phyloP scores from a whole-genome alignment of 805 yeast species.

The Vanderwaltozyma verrucispora region DNA sequence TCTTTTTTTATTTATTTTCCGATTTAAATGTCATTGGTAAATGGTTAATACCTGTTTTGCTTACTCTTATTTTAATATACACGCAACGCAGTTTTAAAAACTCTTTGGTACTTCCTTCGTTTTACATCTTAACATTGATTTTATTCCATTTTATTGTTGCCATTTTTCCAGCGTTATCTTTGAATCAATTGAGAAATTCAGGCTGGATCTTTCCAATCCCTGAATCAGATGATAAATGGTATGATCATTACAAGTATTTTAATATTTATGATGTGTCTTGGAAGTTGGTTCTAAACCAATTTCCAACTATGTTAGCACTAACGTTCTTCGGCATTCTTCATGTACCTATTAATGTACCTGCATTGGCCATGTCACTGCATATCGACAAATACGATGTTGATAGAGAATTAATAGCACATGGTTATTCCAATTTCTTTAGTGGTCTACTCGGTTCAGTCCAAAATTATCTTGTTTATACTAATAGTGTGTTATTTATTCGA shows the following conservation, averaged over 20 bases:
- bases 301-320: constrained; percentile 91
- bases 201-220: constrained; percentile 74
- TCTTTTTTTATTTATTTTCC: constrained; percentile 38
- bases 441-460: constrained; percentile 85
- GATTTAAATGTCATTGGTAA: constrained; percentile 35
- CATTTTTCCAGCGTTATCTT: constrained; percentile 52
- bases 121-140: constrained; percentile 60
- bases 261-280: constrained; percentile 66
- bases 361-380: constrained; percentile 81
- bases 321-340: constrained; percentile 94
- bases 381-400: constrained; percentile 82
- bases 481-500: constrained; percentile 79
- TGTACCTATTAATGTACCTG: constrained; percentile 97
- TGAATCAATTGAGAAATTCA: constrained; percentile 48
- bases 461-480: constrained; percentile 90
- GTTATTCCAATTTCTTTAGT: constrained; percentile 75
- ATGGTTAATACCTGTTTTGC: constrained; percentile 60
- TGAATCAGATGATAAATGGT: constrained; percentile 75
- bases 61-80: constrained; percentile 51
- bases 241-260: constrained; percentile 65
- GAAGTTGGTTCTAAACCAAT: constrained; percentile 50
- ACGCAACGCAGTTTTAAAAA: constrained; percentile 53
- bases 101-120: constrained; percentile 71
- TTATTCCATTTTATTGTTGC: constrained; percentile 61
- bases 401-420: constrained; percentile 90